Base-by-base conservation (phyloP, 202 grass and related monocot genomes). In the Zoysia matrella region DNA sequence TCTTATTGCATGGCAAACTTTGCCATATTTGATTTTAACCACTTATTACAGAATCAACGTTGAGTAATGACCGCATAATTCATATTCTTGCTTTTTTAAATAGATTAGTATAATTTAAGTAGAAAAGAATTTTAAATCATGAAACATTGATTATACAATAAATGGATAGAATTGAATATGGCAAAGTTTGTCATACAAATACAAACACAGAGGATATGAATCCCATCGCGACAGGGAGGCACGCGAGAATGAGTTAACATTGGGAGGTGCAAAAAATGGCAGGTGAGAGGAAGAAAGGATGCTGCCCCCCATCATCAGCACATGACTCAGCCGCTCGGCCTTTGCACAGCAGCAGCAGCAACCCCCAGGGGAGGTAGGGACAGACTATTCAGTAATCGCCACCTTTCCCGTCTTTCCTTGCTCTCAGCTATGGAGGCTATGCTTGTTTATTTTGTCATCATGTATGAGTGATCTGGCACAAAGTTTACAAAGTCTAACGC, bases 201-300 rank as follows among this genome's bases (percentile, higher is more conserved):
- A 22, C 22, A 22, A 22, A 22, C 22, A 22, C 22, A 22, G 22
- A 22, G 22, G 22, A 22, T 22, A 22, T 22, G 22, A 22, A 22
- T 22, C 22, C 22, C 22, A 22, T 22, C 22, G 22, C 8, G 65
- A 68, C 14, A 75, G 3, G 13, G 74, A 69, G 71, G 85, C 47
- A 61, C 75, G 84, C 63, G 61, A 65, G 80, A 76, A 88, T 40
- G 79, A 65, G 61, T 62, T 82, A 68, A 77, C 67, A 73, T 68
- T 85, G 52, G 83, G 73, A 77, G 73, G 16, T 60, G 77, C n/a
- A 82, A 77, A 84, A 65, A 47, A 43, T 82, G 66, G 83, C 87
- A 77, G 73, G 78, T 43, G 78, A 78, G 78, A 85, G 83, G 83
- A 89, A 89, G 87, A 85, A 89, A 85, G 87, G 72, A 50, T 85